Evolutionary conservation across 179 eudicot species (phyloP).

Genomic region (Amaranthus tricolor): DNA sequence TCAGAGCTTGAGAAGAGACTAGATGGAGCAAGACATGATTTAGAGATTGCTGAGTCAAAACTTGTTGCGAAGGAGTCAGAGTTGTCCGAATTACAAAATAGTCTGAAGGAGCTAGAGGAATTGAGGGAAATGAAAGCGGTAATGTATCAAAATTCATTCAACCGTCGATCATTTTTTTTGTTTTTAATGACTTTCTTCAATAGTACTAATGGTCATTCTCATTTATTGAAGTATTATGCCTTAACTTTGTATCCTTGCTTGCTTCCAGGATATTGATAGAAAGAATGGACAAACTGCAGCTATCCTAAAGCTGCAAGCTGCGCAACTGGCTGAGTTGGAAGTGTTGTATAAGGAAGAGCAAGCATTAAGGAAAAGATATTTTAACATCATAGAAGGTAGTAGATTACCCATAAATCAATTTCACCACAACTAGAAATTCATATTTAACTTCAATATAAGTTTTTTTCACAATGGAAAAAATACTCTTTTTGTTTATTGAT

Average conservation of each 20-base stretch:
- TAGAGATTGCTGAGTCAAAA: constrained; percentile 50
- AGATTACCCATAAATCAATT: not conserved
- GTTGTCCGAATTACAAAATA: constrained; percentile 51
- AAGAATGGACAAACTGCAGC: constrained; percentile 97
- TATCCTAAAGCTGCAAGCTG: constrained; percentile 88
- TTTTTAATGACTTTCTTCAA: not conserved
- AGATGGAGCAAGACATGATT: constrained; percentile 47
- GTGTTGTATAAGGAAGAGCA: constrained; percentile 87
- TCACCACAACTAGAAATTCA: not conserved
- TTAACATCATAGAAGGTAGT: constrained; percentile 87
- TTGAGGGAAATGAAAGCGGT: constrained; percentile 98
- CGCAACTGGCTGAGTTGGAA: constrained; percentile 82
- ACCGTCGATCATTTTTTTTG: not conserved
- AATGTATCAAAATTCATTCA: not conserved
- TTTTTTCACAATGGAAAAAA: not conserved
- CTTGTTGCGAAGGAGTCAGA: constrained; percentile 60
- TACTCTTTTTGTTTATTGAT: constrained; percentile 3
- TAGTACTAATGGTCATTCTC: not conserved
- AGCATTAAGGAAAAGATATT: constrained; percentile 77
- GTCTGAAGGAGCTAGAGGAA: constrained; percentile 81
- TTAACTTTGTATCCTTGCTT: constrained; percentile 4
- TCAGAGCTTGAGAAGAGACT: constrained; percentile 74
- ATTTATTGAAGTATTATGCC: not conserved
- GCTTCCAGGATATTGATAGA: constrained; percentile 81
- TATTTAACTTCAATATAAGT: not conserved